Conservation (phyloP, 2,329 filamentous ascomycete species). For the Rhynchosporium graminicola region DNA sequence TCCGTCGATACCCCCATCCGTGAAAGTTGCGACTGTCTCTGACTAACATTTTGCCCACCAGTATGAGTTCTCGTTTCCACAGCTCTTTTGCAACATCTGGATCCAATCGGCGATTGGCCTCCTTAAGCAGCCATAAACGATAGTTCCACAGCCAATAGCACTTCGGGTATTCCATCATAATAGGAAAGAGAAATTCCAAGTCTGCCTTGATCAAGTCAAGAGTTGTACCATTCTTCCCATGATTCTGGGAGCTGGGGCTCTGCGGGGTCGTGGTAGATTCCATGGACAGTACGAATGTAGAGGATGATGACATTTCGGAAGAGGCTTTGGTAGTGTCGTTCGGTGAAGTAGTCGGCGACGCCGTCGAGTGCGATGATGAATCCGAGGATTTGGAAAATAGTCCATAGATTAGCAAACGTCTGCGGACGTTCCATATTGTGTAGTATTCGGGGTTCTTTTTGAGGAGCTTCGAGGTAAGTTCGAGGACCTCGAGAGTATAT, state of each 20-base stretch:
- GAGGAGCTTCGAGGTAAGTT: constrained; percentile 71
- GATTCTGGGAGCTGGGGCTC: constrained; percentile 48
- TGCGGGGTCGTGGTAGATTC: constrained; percentile 54
- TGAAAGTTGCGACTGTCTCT: constrained; percentile 92
- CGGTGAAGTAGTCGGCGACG: constrained; percentile 54
- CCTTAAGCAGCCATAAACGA: constrained; percentile 78
- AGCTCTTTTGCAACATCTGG: constrained; percentile 58
- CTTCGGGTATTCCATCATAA: constrained; percentile 85
- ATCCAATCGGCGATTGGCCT: constrained; percentile 66
- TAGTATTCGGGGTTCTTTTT: constrained; percentile 85
- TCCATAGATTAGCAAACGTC: constrained; percentile 63
- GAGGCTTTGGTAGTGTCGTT: constrained; percentile 60
- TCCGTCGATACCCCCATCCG: constrained; percentile 88
- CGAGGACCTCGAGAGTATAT: constrained; percentile 55
- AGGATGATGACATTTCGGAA: constrained; percentile 60
- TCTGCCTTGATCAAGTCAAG: constrained; percentile 67
- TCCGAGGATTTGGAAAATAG: constrained; percentile 55
- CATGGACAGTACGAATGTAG: constrained; percentile 56
- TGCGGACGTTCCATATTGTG: constrained; percentile 87
- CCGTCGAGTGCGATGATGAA: constrained; percentile 56
- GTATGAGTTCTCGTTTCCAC: constrained; percentile 81
- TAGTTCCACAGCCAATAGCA: constrained; percentile 99
- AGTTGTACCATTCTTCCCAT: constrained; percentile 54
- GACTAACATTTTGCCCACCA: constrained; percentile 85
- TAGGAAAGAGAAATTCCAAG: constrained; percentile 77